Conservation (phyloP, 2,329 filamentous ascomycete species). For the Zopfia rhizophila region DNA sequence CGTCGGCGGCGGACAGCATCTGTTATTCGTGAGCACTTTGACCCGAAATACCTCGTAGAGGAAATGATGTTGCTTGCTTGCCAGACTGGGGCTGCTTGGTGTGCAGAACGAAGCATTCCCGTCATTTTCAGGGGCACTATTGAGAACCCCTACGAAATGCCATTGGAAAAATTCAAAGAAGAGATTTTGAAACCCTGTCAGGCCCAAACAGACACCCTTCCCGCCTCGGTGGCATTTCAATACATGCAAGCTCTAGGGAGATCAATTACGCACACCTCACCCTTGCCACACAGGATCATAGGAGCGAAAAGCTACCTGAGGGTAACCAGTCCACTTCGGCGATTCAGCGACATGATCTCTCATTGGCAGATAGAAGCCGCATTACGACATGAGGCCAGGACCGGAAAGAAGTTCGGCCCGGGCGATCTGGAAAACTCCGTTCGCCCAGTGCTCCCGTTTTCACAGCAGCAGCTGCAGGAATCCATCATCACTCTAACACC, state of each 20-base stretch:
- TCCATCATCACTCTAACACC: constrained; percentile 59
- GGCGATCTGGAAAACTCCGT: constrained; percentile 24
- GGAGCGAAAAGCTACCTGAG: constrained; percentile 66
- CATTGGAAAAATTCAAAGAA: constrained; percentile 35
- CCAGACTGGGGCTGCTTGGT: constrained; percentile 63
- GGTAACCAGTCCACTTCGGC: constrained; percentile 69
- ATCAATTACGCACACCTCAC: constrained; percentile 57
- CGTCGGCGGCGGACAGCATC: constrained; percentile 5
- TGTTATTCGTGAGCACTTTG: constrained; percentile 23
- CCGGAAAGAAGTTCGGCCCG: constrained; percentile 54
- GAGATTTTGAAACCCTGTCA: constrained; percentile 51
- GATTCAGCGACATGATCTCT: constrained; percentile 68
- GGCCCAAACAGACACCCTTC: constrained; percentile 46
- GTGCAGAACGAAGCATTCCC: constrained; percentile 62
- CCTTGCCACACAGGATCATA: constrained; percentile 61
- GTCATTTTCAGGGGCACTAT: constrained; percentile 60
- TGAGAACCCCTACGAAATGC: constrained; percentile 28
- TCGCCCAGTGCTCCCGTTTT: constrained; percentile 65
- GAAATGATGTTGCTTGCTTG: constrained; percentile 67
- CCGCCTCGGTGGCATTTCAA: constrained; percentile 51
- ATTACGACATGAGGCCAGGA: constrained; percentile 64
- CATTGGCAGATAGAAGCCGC: constrained; percentile 74
- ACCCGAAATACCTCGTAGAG: constrained; percentile 42
- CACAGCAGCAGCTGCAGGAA: constrained; percentile 57
- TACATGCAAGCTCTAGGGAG: constrained; percentile 55